Base-by-base conservation (phyloP, 768 basidiomycete genomes). In the Tulasnella sp. region DNA sequence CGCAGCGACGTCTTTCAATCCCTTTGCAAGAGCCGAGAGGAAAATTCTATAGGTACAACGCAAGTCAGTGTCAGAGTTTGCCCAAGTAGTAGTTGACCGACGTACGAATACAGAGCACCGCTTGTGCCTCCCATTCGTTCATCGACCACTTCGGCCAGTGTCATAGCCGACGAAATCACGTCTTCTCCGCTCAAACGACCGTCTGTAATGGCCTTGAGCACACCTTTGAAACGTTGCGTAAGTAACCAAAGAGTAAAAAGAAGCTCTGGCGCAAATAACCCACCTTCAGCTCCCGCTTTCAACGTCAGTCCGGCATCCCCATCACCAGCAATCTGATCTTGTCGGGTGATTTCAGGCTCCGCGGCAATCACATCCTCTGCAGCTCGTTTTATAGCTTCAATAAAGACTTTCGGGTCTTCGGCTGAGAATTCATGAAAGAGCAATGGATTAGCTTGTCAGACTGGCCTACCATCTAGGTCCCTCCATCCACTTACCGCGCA, bases 321-420 rank as follows among this genome's bases (percentile, higher is more conserved):
- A 83, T 99, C 97, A 38, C 97, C 97, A 2, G 94, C 94, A 76
- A 98, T 92, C 79, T 89, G 92, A 84, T 99, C 97, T 91, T 95
- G 93, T 27, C 89, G 86, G 19, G 97, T 98, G 80, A 99, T 95
- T 82, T 96, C 95, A 1, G 93, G 91, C 84, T 98, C 97, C 10
- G 92, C 93, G 10, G 85, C 86, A 80, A 95, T 89, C 80, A 98
- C 85, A 1, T 90, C 91, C 27, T 89, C 84, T 81, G 92, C 92
- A 0, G 92, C 92, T 31, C 87, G 86, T 82, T 87, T 85, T 42
- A 97, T 85, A 24, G 89, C 88, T 3, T 83, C 83, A 62, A 88
- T 85, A 84, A 95, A 94, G 9, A 82, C 84, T n/a, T 84, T 81
- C 4, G 88, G 84, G 81, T 94, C 87, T 14, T 84, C 77, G n/a